phyloP scores from a whole-genome alignment of 768 basidiomycete genomes.

The Lactifluus subvellereus region DNA sequence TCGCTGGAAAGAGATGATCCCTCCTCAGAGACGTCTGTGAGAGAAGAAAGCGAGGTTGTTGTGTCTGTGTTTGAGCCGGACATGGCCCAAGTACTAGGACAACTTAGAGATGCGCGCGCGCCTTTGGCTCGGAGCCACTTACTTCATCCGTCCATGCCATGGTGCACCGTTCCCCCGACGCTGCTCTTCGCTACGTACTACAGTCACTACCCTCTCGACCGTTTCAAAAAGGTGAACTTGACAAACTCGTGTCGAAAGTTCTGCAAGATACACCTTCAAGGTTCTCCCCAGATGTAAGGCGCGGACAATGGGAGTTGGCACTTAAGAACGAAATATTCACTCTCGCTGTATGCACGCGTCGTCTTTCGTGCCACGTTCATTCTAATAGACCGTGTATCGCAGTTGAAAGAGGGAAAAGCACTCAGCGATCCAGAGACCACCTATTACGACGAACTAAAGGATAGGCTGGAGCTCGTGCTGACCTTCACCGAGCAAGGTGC shows the following conservation, averaged over 20 bases:
- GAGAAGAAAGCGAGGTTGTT: neutral
- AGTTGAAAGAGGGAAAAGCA: conserved; percentile 67
- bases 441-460: conserved; percentile 58
- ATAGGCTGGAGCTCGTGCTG: conserved; percentile 66
- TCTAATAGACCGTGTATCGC: neutral
- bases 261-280: conserved; percentile 17
- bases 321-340: conserved; percentile 66
- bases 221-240: conserved; percentile 16
- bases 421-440: conserved; percentile 43
- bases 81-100: neutral
- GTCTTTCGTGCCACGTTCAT: neutral
- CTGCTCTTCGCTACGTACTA: conserved; percentile 18
- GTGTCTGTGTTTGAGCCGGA: neutral
- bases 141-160: conserved; percentile 18
- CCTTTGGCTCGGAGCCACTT: no score
- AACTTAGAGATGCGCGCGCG: neutral
- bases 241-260: conserved; percentile 16
- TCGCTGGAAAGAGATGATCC: conserved; percentile 33
- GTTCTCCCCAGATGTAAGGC: conserved; percentile 50
- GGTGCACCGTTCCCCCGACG: conserved; percentile 19
- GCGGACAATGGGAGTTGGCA: conserved; percentile 70
- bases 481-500: conserved; percentile 73
- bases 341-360: conserved; percentile 48
- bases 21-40: neutral
- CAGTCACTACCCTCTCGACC: conserved; percentile 15